Base-by-base conservation (phyloP, 108 stramenopile genomes). In the Mayamaea pseudoterrestris region DNA sequence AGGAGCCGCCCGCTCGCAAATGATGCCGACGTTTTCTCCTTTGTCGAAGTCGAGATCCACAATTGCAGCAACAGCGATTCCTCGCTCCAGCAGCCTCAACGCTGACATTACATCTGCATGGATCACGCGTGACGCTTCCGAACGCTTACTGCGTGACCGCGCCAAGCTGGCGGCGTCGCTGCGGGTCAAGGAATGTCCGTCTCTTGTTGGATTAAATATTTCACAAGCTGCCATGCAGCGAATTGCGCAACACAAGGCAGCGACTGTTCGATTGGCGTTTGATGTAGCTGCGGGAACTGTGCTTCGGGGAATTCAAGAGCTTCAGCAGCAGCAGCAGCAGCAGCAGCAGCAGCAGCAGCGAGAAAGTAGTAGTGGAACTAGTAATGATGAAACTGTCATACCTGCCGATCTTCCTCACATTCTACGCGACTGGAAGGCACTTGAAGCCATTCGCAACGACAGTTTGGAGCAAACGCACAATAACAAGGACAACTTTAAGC, bases 401-500 rank as follows among this genome's bases (percentile, higher is more conserved):
- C 32, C 24, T 6, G 23, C 31, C 35, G 31, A 52, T 2, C 42
- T 41, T 7, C 60, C 41, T 5, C 32, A 18, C 1, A 26, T 35
- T 12, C 37, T 64, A 14, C 34, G 29, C 8, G 61, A 64, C 55
- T 28, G 45, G 1, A 35, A 50, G 1, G 26, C 22, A 13, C 32
- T 74, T 23, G 51, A 68, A 47, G 27, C 50, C 41, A 35, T 70
- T 41, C 60, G 74, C 34, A 25, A 31, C 21, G 24, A 17, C 1
- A 58, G 60, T 41, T 43, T 76, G 43, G 42, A 48, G 32, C 62
- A 67, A 27, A 53, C 66, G 8, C 48, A 58, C 32, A 53, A 60
- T 13, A 74, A 74, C 37, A 74, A 74, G 37, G 73, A 74, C 28
- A 46, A 41, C 21, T 31, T 53, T 44, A 72, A 62, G 44, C 58